A percentile compares a stretch with the other conserved stretches of the same genome.
Conservation (phyloP, 495 filamentous ascomycete species). For the Hypoxylon intermedium region DNA sequence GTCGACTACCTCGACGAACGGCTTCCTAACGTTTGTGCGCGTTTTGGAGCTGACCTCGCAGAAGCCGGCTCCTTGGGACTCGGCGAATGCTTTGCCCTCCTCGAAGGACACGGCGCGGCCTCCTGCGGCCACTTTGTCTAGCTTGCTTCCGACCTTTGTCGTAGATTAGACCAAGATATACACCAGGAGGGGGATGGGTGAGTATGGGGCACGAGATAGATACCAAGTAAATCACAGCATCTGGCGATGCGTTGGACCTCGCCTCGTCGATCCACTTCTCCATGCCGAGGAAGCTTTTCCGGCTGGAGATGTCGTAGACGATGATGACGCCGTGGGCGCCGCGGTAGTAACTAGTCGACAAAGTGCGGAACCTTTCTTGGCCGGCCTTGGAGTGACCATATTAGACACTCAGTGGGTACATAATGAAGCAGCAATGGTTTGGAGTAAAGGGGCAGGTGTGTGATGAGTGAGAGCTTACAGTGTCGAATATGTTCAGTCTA, state of each 20-base stretch:
- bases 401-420: conserved; percentile 9
- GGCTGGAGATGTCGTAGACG: conserved; percentile 65
- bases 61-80: conserved; percentile 55
- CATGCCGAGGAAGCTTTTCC: conserved; percentile 63
- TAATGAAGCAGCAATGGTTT: not conserved
- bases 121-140: conserved; percentile 54
- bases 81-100: conserved; percentile 59
- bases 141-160: conserved; percentile 59
- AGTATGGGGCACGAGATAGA: too few relatives aligned
- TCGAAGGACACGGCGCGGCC: conserved; percentile 57
- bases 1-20: conserved; percentile 64
- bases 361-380: conserved; percentile 66
- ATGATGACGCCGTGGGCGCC: conserved; percentile 66
- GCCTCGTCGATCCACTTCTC: conserved; percentile 67
- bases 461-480: conserved; percentile 45
- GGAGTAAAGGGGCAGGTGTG: not conserved
- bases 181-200: too few relatives aligned
- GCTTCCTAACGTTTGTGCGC: conserved; percentile 58
- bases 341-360: conserved; percentile 67
- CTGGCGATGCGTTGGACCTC: conserved; percentile 58
- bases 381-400: conserved; percentile 45
- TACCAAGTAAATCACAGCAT: conserved; percentile 62
- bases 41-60: conserved; percentile 65
- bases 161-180: not conserved
- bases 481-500: conserved; percentile 65